Conservation (phyloP, 2,329 filamentous ascomycete species). For the Chrysosporium keratinophilum region DNA sequence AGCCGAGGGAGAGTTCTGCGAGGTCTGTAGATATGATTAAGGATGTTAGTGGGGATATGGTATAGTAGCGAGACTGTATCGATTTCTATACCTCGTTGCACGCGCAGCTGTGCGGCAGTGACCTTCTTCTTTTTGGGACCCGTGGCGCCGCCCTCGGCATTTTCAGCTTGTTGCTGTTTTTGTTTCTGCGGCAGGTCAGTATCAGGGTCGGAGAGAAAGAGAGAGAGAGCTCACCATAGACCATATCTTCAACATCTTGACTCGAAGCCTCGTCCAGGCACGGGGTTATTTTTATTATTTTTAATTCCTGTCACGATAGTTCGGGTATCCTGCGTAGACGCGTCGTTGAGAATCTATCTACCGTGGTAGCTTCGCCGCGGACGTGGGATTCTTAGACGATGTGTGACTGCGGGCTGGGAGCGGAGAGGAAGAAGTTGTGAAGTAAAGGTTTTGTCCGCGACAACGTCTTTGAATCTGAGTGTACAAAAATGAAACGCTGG, state of each 20-base stretch:
- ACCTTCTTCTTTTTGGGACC: conserved; percentile 95
- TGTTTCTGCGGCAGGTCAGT: conserved; percentile 36
- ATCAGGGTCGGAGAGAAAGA: conserved; percentile 17
- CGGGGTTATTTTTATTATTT: no score
- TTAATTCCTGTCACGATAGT: no score
- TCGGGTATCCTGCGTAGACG: neutral
- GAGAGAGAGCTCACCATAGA: conserved; percentile 61
- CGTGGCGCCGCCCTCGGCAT: conserved; percentile 68
- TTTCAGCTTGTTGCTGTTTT: conserved; percentile 96
- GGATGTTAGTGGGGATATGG: neutral
- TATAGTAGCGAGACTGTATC: neutral
- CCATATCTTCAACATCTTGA: conserved; percentile 97
- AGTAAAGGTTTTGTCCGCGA: no score
- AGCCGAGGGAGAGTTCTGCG: conserved; percentile 42
- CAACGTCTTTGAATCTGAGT: no score
- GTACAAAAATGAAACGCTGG: no score
- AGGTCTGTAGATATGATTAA: conserved; percentile 28
- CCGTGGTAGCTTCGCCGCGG: no score
- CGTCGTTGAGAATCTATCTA: no score
- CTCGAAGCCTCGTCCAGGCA: conserved; percentile 17
- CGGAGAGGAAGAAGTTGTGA: no score
- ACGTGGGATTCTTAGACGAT: no score
- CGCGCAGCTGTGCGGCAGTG: conserved; percentile 84
- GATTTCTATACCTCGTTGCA: conserved; percentile 69
- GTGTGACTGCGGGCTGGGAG: no score